phyloP scores from a whole-genome alignment of 1,284 basidiomycete species.

The Rhodotorula sp. region DNA sequence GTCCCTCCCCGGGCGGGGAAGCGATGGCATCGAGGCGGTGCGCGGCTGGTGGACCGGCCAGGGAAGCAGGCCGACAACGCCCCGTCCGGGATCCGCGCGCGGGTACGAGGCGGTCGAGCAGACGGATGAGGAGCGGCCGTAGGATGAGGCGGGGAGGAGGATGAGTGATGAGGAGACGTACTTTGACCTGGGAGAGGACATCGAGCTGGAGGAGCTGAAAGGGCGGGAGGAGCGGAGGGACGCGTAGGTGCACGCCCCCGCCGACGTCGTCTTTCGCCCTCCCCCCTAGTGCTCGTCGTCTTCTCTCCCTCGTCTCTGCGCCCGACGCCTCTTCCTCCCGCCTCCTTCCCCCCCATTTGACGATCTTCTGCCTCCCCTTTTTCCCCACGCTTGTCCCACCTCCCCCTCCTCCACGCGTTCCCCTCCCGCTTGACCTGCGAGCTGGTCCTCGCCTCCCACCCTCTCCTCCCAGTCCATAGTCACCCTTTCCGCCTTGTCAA shows the following conservation, averaged over 20 bases:
- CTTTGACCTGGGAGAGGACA: neutral
- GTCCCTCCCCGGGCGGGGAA: slow-evolving; percentile 20
- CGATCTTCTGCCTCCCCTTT: too few species aligned
- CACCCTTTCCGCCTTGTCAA: too few species aligned
- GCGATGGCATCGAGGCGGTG: slow-evolving; percentile 13
- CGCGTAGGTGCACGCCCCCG: too few species aligned
- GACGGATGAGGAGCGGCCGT: slow-evolving; percentile 18
- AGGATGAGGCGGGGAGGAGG: neutral
- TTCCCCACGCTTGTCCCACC: too few species aligned
- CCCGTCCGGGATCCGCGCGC: neutral
- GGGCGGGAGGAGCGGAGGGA: neutral
- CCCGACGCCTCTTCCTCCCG: too few species aligned
- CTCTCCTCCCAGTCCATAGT: too few species aligned
- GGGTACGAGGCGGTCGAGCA: slow-evolving; percentile 24
- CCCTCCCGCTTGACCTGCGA: too few species aligned
- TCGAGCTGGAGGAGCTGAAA: slow-evolving; percentile 2
- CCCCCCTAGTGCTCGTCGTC: too few species aligned
- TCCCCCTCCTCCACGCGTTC: too few species aligned
- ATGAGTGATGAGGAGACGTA: neutral
- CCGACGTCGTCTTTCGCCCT: too few species aligned
- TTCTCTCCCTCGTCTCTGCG: neutral
- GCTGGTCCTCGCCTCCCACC: too few species aligned
- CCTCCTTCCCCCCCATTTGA: too few species aligned
- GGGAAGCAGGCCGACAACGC: slow-evolving; percentile 19
- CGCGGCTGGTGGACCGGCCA: slow-evolving; percentile 18